Percentiles rank a stretch among this genome's conserved stretches.
These are phyloP conservation scores for Talaromyces verruculosus DNA, from an alignment of 2,329 filamentous ascomycete species.

Conservation along the genomic window DNA sequence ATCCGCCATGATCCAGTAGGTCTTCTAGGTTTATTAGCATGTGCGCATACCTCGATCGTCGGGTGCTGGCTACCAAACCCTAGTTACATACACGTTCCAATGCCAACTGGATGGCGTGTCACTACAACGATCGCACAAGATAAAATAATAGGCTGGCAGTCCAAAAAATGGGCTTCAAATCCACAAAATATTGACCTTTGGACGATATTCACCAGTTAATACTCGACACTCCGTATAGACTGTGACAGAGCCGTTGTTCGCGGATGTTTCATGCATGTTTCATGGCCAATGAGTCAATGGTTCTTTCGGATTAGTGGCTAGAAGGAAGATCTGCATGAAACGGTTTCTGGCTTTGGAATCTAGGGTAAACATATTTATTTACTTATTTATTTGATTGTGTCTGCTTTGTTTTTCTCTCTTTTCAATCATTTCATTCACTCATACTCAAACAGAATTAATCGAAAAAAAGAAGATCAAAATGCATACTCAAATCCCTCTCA, in stretches of 20 bases:
- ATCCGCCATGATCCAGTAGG: neutral
- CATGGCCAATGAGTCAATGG: constrained; percentile 2
- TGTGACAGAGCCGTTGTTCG: neutral
- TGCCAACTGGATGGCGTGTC: neutral
- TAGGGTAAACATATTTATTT: constrained; percentile 1
- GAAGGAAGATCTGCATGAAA: neutral
- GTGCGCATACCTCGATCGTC: neutral
- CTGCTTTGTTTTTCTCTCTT: neutral
- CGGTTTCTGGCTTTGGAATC: constrained; percentile 1
- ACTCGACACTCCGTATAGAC: too few relatives aligned
- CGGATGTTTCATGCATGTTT: constrained; percentile 3
- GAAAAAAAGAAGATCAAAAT: constrained; percentile 7
- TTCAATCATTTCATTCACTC: neutral
- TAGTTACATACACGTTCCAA: neutral
- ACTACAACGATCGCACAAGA: neutral
- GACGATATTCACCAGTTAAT: neutral
- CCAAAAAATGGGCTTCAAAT: neutral
- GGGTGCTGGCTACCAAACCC: neutral
- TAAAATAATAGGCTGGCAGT: neutral
- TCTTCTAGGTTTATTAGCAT: neutral
- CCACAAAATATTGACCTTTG: neutral
- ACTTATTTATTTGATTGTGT: neutral
- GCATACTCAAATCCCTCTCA: constrained; percentile 17
- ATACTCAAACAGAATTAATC: too few relatives aligned
- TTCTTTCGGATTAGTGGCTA: constrained; percentile 2